phyloP scores from a whole-genome alignment of 208 protist genomes.

The Acanthamoeba castellanii region DNA sequence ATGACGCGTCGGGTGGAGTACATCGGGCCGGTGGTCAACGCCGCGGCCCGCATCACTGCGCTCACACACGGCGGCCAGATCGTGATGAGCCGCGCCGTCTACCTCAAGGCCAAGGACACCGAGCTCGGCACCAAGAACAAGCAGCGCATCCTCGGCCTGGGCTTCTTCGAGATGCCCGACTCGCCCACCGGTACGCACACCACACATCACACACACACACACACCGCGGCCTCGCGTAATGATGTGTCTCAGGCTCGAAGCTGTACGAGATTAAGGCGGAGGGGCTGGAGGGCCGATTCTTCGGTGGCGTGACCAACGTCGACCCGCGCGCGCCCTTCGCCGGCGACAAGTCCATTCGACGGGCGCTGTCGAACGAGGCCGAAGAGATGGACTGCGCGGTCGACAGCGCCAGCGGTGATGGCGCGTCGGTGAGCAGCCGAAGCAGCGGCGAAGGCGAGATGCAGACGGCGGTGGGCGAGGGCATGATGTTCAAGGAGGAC shows the following conservation, averaged over 20 bases:
- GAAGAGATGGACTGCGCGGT: neutral
- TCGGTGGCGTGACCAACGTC: constrained; percentile 24
- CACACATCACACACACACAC: neutral
- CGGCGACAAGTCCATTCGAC: neutral
- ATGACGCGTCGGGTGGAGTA: constrained; percentile 60
- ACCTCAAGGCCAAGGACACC: neutral
- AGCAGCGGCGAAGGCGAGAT: neutral
- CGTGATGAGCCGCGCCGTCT: neutral
- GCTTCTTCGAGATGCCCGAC: constrained; percentile 56
- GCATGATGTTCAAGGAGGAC: constrained; percentile 60
- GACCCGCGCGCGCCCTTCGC: neutral
- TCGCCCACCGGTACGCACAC: neutral
- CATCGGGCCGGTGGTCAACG: constrained; percentile 66
- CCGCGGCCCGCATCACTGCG: constrained; percentile 20
- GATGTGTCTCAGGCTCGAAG: constrained; percentile 2
- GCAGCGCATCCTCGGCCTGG: neutral
- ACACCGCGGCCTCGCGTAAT: neutral
- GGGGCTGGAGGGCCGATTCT: constrained; percentile 51
- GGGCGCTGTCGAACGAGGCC: neutral
- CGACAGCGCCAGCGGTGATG: neutral
- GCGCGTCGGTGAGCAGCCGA: neutral
- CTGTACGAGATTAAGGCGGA: constrained; percentile 36
- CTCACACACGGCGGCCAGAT: constrained; percentile 70
- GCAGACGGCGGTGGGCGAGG: constrained; percentile 21
- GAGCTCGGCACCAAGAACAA: neutral